Base-by-base conservation (phyloP, 495 filamentous ascomycete genomes). In the Penicillium herquei region DNA sequence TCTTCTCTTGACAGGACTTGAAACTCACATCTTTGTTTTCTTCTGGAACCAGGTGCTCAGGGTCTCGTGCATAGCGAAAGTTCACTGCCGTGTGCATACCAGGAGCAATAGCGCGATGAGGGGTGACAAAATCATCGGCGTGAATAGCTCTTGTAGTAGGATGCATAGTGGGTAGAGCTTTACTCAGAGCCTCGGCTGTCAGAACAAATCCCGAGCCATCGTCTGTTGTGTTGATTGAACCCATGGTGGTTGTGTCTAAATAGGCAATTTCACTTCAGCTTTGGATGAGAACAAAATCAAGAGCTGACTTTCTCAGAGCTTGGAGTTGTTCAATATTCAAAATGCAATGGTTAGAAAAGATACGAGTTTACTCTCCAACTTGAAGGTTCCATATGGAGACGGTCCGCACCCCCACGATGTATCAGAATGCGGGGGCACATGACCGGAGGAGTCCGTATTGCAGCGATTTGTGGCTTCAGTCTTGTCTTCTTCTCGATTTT, bases 71-170 rank as follows among this genome's bases (percentile, higher is more conserved):
- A 14, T 63, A 63, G 5, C 59, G 55, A 30, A 58, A 63, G 12
- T 63, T 63, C 35, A 63, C 59, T 13, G 59, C 59, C 11, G 50
- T 49, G n/a, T 63, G 59, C 59, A 63, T 63, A 7, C 39, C 59
- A 3, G 59, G 59, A 14, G 59, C 59, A 18, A 63, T 63, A 12
- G 59, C 59, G 5, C 59, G 55, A 17, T 63, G 59, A 2, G 55
- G 48, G 32, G 55, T 58, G 14, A 55, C 52, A 14, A 63, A 63
- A 34, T 63, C 59, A 32, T 63, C 59, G 37, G 59, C 59, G 21
- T 63, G 59, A 33, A 63, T 35, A n/a, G 56, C 59, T 48, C 59
- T 54, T 31, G 59, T 62, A 13, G 59, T 46, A 42, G 56, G 50
- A 14, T 48, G 42, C 59, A 62, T 57, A 13, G 51, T 35, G 0